Base-by-base conservation (phyloP, 2,329 filamentous ascomycete genomes). In the Paraphaeosphaeria minitans region DNA sequence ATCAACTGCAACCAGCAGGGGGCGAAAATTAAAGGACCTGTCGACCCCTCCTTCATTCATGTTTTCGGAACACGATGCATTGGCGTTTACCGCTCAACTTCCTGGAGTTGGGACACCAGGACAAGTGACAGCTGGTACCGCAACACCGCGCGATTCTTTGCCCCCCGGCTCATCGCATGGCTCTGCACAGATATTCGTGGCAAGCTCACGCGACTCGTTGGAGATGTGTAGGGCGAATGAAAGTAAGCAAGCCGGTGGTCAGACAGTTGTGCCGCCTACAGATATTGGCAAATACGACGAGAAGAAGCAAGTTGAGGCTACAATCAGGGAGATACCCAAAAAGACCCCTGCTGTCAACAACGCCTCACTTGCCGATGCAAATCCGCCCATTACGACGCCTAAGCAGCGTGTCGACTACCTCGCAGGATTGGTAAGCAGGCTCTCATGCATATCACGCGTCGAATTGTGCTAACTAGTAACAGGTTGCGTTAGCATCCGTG, bases 401-500 rank as follows among this genome's bases (percentile, higher is more conserved):
- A 59, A 58, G 45, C 45, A 55, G 16, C 75, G 78, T 33, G 72
- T 80, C 27, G 78, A 80, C 59, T 78, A 80, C 58, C 68, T 81
- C 9, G 77, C 78, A 8, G 79, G 79, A 27, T 64, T 81, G 19
- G 74, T 79, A 12, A 46, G 43, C 24, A 27, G 24, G 21, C 10
- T 27, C 13, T 27, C 13, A n/a, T 14, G 4, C 21, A 14, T 14
- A 46, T 7, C 10, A 24, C 6, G 12, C 12, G 21, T 46, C 21
- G 2, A 14, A 24, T 16, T 24, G 19, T 6, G 27, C 43, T 46
- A 13, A 46, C 24, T 4, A 46, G 10, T 29, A 27, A 13, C 21
- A 46, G 43, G 43, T 46, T 19, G 76, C 76, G 2, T 50, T 80
- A 3, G 75, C 71, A 53, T 76, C 77, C 52, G 61, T 80, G 37